Evolutionary conservation across 495 filamentous ascomycete genomes (phyloP).

Genomic region (Stereocaulon alpinum): DNA sequence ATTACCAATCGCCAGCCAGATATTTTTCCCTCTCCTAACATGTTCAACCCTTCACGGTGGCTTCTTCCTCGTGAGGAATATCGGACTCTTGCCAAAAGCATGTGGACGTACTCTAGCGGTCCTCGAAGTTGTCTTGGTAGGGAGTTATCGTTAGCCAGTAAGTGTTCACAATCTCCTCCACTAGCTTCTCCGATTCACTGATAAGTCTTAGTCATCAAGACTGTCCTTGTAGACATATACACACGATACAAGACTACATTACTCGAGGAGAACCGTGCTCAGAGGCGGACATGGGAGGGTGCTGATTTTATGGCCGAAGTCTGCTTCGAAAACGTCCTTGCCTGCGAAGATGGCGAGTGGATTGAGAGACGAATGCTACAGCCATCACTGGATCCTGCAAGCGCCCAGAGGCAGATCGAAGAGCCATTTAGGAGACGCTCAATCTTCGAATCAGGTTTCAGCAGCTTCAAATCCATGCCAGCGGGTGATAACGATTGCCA

Average conservation of each 20-base stretch:
- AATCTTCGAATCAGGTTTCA: neutral
- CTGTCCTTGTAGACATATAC: conserved; percentile 7
- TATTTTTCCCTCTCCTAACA: conserved; percentile 9
- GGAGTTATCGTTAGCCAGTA: conserved; percentile 12
- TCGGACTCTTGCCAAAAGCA: conserved; percentile 1
- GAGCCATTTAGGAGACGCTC: conserved; percentile 1
- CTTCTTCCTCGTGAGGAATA: conserved; percentile 8
- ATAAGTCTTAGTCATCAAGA: conserved; percentile 11
- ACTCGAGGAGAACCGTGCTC: neutral
- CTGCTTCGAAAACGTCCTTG: neutral
- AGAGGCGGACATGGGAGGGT: neutral
- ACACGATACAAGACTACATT: conserved; percentile 10
- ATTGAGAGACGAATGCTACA: neutral
- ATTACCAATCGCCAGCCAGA: conserved; percentile 15
- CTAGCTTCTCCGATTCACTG: neutral
- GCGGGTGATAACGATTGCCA: neutral
- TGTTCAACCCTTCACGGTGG: conserved; percentile 15
- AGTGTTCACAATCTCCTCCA: neutral
- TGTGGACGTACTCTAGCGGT: conserved; percentile 14
- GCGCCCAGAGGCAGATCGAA: neutral
- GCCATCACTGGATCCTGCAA: neutral
- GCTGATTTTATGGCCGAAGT: conserved; percentile 4
- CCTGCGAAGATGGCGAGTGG: neutral
- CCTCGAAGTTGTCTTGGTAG: conserved; percentile 10
- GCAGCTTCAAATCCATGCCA: neutral